phyloP scores from a whole-genome alignment of 306 rosid genomes.

The Casuarina glauca region DNA sequence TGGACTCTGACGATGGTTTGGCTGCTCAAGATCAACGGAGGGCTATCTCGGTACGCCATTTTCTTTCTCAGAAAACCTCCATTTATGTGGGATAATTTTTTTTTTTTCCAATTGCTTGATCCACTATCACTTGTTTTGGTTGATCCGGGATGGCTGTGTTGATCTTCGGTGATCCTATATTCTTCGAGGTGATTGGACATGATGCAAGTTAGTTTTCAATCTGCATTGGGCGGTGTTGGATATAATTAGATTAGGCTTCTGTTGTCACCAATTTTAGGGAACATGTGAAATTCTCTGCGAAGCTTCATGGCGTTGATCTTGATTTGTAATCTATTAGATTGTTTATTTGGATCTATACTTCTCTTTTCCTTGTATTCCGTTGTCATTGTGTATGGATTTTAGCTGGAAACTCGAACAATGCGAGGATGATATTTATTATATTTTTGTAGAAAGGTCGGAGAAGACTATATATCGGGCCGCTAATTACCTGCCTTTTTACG shows the following conservation, averaged over 20 bases:
- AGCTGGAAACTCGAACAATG: neutral
- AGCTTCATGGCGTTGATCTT: neutral
- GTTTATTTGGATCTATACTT: neutral
- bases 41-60: constrained; percentile 44
- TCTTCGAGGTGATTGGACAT: neutral
- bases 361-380: neutral
- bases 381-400: neutral
- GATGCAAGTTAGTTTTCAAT: neutral
- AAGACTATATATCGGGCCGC: neutral
- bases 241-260: neutral
- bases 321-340: neutral
- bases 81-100: neutral
- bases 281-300: neutral
- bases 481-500: neutral
- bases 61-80: neutral
- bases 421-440: neutral
- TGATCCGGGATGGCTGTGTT: neutral
- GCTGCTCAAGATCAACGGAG: constrained; percentile 39
- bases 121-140: neutral
- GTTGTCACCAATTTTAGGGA: no score
- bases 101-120: neutral
- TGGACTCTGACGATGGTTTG: constrained; percentile 34
- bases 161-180: neutral
- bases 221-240: neutral
- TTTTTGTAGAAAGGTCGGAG: neutral